phyloP scores from a whole-genome alignment of 371 early-diverging fungal genomes.

The Blakeslea trispora region DNA sequence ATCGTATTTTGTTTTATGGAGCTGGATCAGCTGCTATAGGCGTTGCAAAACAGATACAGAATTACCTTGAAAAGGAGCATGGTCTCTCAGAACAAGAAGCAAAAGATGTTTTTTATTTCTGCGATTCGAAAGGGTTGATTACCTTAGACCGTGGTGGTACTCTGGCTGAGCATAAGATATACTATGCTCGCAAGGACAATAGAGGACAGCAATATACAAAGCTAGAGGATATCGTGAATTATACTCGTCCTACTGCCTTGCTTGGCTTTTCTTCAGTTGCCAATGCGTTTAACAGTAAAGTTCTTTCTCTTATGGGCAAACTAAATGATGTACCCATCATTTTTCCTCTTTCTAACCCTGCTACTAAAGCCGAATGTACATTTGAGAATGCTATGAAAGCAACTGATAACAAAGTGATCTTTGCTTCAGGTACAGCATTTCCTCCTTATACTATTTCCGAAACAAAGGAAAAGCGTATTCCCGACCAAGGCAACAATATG shows the following conservation, averaged over 20 bases:
- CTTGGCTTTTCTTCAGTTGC: constrained; percentile 82
- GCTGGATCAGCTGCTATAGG: constrained; percentile 91
- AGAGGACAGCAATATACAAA: constrained; percentile 66
- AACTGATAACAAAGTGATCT: constrained; percentile 81
- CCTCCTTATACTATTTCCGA: constrained; percentile 69
- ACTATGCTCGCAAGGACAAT: constrained; percentile 81
- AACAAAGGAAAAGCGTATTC: constrained; percentile 54
- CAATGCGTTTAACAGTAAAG: constrained; percentile 69
- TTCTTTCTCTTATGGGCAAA: constrained; percentile 68
- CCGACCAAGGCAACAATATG: constrained; percentile 92
- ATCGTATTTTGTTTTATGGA: constrained; percentile 87
- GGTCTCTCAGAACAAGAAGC: constrained; percentile 73
- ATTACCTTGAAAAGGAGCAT: constrained; percentile 71
- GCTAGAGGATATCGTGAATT: constrained; percentile 72
- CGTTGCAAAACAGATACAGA: constrained; percentile 81
- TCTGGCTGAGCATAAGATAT: constrained; percentile 79
- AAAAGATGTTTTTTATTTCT: constrained; percentile 77
- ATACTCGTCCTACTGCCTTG: constrained; percentile 76
- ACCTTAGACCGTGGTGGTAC: constrained; percentile 85
- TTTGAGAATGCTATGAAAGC: constrained; percentile 84
- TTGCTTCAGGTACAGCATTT: constrained; percentile 94
- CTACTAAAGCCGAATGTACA: constrained; percentile 87
- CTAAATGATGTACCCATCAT: constrained; percentile 84
- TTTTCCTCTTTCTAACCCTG: constrained; percentile 92
- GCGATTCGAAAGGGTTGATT: constrained; percentile 80